Base-by-base conservation (phyloP, 2,329 filamentous ascomycete species). In the Fusarium sp. region DNA sequence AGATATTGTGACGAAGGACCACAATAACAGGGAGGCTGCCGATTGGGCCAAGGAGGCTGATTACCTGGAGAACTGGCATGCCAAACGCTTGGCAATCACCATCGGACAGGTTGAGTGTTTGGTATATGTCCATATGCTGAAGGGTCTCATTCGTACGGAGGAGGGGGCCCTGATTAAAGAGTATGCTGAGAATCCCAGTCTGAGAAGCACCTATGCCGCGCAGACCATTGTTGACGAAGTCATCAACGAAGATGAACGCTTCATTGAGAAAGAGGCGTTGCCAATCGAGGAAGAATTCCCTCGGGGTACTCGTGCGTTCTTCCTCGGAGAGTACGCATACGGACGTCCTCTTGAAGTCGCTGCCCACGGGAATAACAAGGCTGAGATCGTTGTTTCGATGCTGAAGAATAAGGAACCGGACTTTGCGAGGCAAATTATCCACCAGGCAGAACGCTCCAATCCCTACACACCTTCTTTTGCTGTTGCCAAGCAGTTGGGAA, bases 251-350 rank as follows among this genome's bases (percentile, higher is more conserved):
- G 96, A 99, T 79, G 91, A 94, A 80, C 93, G 96, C 30, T 99
- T 99, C 83, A 89, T 98, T 59, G 96, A 99, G 83, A 92, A 91
- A 77, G 91, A 88, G 18, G 95, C 96, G n/a, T 79, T 97, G 10
- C 93, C 95, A 2, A 92, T 99, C 38, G 92, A 95, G 75, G 91
- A 98, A 80, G 96, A 99, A 78, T 98, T 98, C 71, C 95, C 96
- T 0, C 83, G 91, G 61, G 92, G 91, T 42, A 93, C 94, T 4
- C 90, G 92, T 62, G 95, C 93, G 2, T 99, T 99, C 84, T 98
- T 97, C 86, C 85, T 99, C 6, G 96, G 96, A 51, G 95, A 98
- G 41, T 97, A 92, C 83, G 94, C 94, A 59, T 98, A 97, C 77
- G 96, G 96, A 22, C 90, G 95, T 41, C 95, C 96, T 7, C 85